Evolutionary conservation across 768 basidiomycete genomes (phyloP).

Genomic region (Kwoniella europaea): DNA sequence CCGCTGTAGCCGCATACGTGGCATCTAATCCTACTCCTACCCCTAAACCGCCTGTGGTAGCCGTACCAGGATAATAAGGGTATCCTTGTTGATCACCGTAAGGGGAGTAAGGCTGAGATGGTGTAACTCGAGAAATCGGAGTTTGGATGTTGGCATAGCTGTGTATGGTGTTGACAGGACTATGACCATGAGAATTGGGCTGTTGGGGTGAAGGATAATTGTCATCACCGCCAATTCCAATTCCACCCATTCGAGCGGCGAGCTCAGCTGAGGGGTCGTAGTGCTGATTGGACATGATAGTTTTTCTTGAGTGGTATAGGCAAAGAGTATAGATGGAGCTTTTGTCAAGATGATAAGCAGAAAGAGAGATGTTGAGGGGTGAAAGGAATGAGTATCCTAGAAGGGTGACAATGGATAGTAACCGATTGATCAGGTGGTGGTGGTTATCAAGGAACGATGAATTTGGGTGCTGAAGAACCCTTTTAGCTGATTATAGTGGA

Average conservation of each 20-base stretch:
- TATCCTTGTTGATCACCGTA: conserved; percentile 12
- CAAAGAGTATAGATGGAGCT: neutral
- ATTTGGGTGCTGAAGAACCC: neutral
- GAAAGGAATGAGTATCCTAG: neutral
- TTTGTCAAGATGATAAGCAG: neutral
- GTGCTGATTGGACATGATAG: conserved; percentile 4
- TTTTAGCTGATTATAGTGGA: neutral
- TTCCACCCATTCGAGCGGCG: conserved; percentile 17
- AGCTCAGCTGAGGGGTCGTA: conserved; percentile 12
- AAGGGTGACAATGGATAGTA: neutral
- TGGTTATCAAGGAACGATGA: neutral
- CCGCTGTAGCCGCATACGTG: conserved; percentile 4
- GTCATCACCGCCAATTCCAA: conserved; percentile 4
- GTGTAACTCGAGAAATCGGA: neutral
- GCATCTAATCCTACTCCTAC: conserved; percentile 8
- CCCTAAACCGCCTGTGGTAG: neutral
- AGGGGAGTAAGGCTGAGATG: conserved; percentile 7
- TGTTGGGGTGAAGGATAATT: conserved; percentile 8
- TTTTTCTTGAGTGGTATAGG: neutral
- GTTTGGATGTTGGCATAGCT: conserved; percentile 13
- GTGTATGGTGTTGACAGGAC: conserved; percentile 4
- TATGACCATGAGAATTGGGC: conserved; percentile 11
- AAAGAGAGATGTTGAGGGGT: neutral
- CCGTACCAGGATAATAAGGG: conserved; percentile 11
- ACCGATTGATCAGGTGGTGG: neutral